Percentiles rank a stretch among this genome's conserved stretches.
Evolutionary conservation across 345 rosid species (phyloP).

Genomic region (Stellera chamaejasme): DNA sequence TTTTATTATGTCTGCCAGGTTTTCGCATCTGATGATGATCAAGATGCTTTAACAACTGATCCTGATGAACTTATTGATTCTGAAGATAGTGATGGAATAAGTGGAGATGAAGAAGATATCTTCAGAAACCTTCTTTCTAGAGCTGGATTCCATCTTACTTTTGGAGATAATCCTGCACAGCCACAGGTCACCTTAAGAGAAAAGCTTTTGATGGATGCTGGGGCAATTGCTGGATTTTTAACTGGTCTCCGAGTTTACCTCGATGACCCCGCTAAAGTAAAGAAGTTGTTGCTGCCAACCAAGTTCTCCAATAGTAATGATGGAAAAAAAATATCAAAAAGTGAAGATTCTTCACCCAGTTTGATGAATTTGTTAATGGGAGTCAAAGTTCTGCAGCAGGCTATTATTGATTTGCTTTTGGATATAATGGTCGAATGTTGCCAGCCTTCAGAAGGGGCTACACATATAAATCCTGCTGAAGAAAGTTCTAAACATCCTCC

Average conservation of each 20-base stretch:
- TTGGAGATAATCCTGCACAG: constrained; percentile 84
- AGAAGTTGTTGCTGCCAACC: constrained; percentile 94
- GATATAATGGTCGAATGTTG: constrained; percentile 99
- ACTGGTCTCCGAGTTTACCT: constrained; percentile 93
- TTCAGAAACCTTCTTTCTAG: constrained; percentile 88
- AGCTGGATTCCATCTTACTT: constrained; percentile 96
- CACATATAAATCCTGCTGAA: constrained; percentile 39
- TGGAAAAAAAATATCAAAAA: constrained; percentile 57
- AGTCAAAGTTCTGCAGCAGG: constrained; percentile 98
- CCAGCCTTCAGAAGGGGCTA: constrained; percentile 81
- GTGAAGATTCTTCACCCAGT: constrained; percentile 92
- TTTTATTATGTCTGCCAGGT: constrained; percentile 43
- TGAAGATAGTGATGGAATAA: constrained; percentile 91
- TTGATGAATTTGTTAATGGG: constrained; percentile 98
- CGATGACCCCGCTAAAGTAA: constrained; percentile 97
- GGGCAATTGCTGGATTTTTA: constrained; percentile 97
- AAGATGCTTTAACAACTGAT: constrained; percentile 96
- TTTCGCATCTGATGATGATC: constrained; percentile 95
- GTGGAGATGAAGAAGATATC: constrained; percentile 99
- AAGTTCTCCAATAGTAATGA: constrained; percentile 68
- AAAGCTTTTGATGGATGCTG: constrained; percentile 99
- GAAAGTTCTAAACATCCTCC: constrained; percentile 35
- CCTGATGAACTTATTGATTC: constrained; percentile 99
- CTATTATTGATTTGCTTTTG: constrained; percentile 89
- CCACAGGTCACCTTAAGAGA: constrained; percentile 84